These are phyloP conservation scores for Penicillium turbatum DNA, from an alignment of 495 filamentous ascomycete species.

Conservation along the genomic window DNA sequence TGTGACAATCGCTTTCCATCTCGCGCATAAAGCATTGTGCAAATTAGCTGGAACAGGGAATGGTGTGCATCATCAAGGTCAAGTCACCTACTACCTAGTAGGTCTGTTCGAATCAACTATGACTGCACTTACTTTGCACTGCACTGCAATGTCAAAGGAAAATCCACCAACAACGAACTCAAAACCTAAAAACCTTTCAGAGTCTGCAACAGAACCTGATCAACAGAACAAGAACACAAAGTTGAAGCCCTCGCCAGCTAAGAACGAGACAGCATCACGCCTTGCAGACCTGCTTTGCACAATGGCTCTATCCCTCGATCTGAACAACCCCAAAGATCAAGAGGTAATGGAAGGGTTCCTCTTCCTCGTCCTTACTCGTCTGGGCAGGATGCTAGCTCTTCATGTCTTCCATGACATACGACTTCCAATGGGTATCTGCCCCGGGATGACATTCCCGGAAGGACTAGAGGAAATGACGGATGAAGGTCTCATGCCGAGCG, in stretches of 20 bases:
- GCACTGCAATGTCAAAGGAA: slow-evolving; percentile 18
- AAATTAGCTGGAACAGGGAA: slow-evolving; percentile 25
- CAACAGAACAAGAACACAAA: slow-evolving; percentile 2
- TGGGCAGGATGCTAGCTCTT: slow-evolving; percentile 38
- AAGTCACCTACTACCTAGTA: slow-evolving; percentile 39
- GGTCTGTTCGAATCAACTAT: slow-evolving; percentile 39
- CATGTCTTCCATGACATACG: slow-evolving; percentile 34
- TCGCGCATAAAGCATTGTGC: slow-evolving; percentile 30
- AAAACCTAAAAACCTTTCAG: background rate
- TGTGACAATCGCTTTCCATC: slow-evolving; percentile 22
- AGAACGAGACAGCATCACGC: slow-evolving; percentile 18
- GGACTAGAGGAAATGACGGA: slow-evolving; percentile 25
- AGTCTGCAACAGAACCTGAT: background rate
- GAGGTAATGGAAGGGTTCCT: slow-evolving; percentile 39
- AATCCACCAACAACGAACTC: background rate
- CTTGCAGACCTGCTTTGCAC: slow-evolving; percentile 25
- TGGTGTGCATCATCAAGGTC: slow-evolving; percentile 12
- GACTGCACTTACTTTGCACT: slow-evolving; percentile 27
- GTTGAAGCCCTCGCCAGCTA: background rate
- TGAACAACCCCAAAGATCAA: slow-evolving; percentile 20
- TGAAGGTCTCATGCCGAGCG: slow-evolving; percentile 16
- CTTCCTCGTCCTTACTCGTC: slow-evolving; percentile 30
- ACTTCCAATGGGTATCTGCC: slow-evolving; percentile 19
- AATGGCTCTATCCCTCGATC: slow-evolving; percentile 30
- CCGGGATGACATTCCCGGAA: slow-evolving; percentile 26